Evolutionary conservation across 192 early-diverging fungal genomes (phyloP), one percentile per base, ranked within the genome.

Genomic region (Chytriomyces confervae): DNA sequence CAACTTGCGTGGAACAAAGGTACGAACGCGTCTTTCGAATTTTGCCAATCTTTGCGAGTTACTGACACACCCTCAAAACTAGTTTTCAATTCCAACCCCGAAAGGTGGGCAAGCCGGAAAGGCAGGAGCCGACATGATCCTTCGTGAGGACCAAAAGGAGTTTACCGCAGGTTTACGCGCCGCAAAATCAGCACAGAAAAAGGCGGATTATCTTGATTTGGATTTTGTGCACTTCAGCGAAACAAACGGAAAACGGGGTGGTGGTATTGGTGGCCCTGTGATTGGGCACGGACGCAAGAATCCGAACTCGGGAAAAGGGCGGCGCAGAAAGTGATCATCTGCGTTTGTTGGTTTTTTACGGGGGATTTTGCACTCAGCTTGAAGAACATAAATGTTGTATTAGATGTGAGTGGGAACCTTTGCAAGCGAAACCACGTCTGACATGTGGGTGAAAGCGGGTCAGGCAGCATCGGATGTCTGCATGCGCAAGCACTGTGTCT

Each of bases 91-190:
- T 62, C 96, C 96, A 0, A 81, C 85, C 16, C 91, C 95, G 6
- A 91, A 93, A 75, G 93, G 94, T 36, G 96, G 97, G 45, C 65
- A 62, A 6, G 72, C 53, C 7, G 72, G 68, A 50, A 86, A 89
- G 50, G 86, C 91, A 47, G 87, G 84, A 66, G 89, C 87, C 13
- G 76, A 85, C 53, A 87, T 97, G 62, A 83, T 98, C 63, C 86
- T 96, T 44, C 91, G 95, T 57, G 95, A 96, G 78, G 96, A 98
- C 80, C 95, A 99, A 75, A 89, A 90, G 47, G 96, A 97, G 78
- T 97, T 92, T 78, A 72, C 89, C 29, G 81, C 89, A 66, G 93
- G 79, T 8, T 6, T 77, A 43, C 51, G 62, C 7, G 20, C 50
- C 18, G 67, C 69, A 20, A 50, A 61, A 5, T n/a, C 43, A 20